Conservation (phyloP, 2,329 filamentous ascomycete species). For the Capronia americana region DNA sequence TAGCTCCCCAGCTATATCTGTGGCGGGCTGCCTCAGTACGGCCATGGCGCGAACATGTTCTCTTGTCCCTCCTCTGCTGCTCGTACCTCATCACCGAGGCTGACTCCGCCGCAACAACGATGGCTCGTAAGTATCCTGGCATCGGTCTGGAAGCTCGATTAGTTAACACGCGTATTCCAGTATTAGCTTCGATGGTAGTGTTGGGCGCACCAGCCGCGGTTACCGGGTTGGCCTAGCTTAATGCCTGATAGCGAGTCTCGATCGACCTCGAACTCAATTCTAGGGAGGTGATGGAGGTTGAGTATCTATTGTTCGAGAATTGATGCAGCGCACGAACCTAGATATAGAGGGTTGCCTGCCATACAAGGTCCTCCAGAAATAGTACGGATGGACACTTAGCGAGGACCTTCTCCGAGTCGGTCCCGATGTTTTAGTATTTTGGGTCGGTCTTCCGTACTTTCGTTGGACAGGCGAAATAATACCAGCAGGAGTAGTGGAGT, state of each 20-base stretch:
- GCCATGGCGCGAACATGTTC: neutral
- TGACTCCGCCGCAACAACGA: neutral
- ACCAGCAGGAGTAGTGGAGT: too few species aligned
- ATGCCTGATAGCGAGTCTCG: constrained; percentile 70
- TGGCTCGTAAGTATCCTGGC: constrained; percentile 14
- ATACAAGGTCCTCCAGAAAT: too few species aligned
- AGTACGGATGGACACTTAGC: too few species aligned
- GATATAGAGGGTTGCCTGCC: too few species aligned
- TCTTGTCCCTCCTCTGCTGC: constrained; percentile 2
- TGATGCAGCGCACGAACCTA: too few species aligned
- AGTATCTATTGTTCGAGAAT: too few species aligned
- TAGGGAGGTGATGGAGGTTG: too few species aligned
- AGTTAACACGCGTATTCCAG: neutral
- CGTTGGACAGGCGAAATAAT: too few species aligned
- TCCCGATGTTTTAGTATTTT: too few species aligned
- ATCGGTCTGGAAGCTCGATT: neutral
- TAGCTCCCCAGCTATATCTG: neutral
- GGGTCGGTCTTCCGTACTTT: too few species aligned
- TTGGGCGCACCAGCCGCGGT: constrained; percentile 56
- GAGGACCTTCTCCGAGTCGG: too few species aligned
- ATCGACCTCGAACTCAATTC: constrained; percentile 69
- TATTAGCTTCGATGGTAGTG: constrained; percentile 16
- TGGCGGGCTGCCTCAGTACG: neutral
- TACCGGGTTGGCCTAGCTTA: constrained; percentile 76
- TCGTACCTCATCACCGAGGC: neutral